Evolutionary conservation across 23 red algal species (phyloP), one percentile per base, ranked within the genome.

Genomic region (Gracilaria domingensis): DNA sequence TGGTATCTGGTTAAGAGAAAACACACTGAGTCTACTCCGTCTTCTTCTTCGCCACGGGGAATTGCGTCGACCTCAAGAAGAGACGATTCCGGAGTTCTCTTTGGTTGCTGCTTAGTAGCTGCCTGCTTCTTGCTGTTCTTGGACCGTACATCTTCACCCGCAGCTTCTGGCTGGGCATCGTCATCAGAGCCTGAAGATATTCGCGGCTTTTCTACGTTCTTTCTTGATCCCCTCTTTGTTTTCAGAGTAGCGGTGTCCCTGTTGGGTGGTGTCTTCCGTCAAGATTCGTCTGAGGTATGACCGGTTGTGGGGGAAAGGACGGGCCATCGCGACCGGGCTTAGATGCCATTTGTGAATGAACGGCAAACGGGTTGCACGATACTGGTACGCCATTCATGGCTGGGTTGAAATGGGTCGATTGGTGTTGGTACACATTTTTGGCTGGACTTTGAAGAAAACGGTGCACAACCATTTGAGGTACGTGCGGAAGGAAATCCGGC

Each of bases 21-120:
- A 77, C 1, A 77, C 42, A 50, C n/a, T n/a, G 29, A 51, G 39
- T 50, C 72, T 30, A 49, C 72, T 51, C 40, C 72, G 25, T 77
- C 72, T 49, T 77, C 72, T 49, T 77, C 72, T 12, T 77, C 72
- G 23, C 50, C 72, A 14, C 45, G 50, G 26, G 72, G 72, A 51
- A 77, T 77, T 50, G 40, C 72, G 21, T 77, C 72, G 25, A 77
- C 72, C 50, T 77, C 72, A 77, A 28, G 26, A 50, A 51, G 16
- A 4, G 72, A 77, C 17, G 39, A 5, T 0, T 77, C 72, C 50
- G 42, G 20, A 34, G 72, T 1, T 35, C 50, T 77, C 72, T 50
- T 50, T 26, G 42, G 0, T 23, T 77, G 72, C 13, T 50, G 42
- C 18, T 77, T 77, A 16, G 28, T 48, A 51, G 23, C 45, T 11